A percentile compares a stretch with the other conserved stretches of the same genome.
Evolutionary conservation across 495 filamentous ascomycete species (phyloP).

Genomic region (Talaromyces trachyspermus): DNA sequence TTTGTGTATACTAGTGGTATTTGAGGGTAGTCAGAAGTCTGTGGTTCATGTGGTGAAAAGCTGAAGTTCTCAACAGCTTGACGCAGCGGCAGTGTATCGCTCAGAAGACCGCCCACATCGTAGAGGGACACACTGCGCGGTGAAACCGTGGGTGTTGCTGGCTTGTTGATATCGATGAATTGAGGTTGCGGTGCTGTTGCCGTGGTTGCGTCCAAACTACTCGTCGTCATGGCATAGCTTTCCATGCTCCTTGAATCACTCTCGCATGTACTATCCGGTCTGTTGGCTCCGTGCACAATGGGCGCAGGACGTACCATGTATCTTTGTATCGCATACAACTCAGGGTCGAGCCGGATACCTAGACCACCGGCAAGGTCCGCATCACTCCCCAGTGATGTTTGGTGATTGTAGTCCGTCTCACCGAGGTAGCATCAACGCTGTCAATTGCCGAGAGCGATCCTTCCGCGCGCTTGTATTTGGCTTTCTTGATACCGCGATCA

Average conservation of each 20-base stretch:
- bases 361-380: conserved; percentile 68
- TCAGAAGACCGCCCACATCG: conserved; percentile 61
- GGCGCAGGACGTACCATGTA: conserved; percentile 34
- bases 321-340: conserved; percentile 39
- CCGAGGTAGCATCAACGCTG: conserved; percentile 41
- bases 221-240: conserved; percentile 15
- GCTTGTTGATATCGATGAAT: background rate
- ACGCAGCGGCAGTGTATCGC: conserved; percentile 16
- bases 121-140: conserved; percentile 57
- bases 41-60: too few relatives aligned
- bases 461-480: conserved; percentile 53
- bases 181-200: background rate
- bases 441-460: conserved; percentile 48
- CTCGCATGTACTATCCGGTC: conserved; percentile 23
- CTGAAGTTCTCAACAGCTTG: too few relatives aligned
- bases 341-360: conserved; percentile 57
- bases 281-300: conserved; percentile 25
- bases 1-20: background rate
- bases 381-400: conserved; percentile 73
- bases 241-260: conserved; percentile 19
- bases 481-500: conserved; percentile 70
- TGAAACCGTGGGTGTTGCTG: conserved; percentile 17
- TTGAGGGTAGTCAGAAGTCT: background rate
- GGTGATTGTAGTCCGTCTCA: conserved; percentile 44
- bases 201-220: background rate